These are phyloP conservation scores for Lentinula sp. DNA, from an alignment of 768 basidiomycete species.

Conservation along the genomic window DNA sequence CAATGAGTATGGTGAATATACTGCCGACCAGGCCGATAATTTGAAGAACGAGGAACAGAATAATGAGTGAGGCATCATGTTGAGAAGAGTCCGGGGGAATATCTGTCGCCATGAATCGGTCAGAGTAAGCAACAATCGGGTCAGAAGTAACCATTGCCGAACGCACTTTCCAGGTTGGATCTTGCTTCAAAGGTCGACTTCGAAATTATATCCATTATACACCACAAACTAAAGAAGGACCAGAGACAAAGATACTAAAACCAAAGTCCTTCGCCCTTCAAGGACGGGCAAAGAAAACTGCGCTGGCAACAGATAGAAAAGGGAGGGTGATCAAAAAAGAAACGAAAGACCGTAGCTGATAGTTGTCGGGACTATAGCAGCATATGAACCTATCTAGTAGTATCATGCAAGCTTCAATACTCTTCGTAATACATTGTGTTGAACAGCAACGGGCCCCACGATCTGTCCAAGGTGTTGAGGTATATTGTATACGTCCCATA, in stretches of 20 bases:
- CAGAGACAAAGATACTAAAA: background rate
- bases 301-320: background rate
- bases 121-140: background rate
- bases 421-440: too few relatives aligned
- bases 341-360: background rate
- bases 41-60: slow-evolving; percentile 18
- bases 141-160: background rate
- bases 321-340: background rate
- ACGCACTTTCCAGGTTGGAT: background rate
- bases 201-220: too few relatives aligned
- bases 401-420: too few relatives aligned
- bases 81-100: background rate
- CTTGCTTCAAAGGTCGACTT: too few relatives aligned
- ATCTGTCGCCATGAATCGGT: background rate
- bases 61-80: slow-evolving; percentile 7
- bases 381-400: too few relatives aligned
- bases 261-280: background rate
- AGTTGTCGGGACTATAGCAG: background rate
- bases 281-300: background rate
- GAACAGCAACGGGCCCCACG: too few relatives aligned
- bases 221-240: too few relatives aligned
- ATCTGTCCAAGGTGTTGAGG: too few relatives aligned
- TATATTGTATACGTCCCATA: too few relatives aligned
- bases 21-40: slow-evolving; percentile 18
- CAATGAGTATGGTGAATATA: slow-evolving; percentile 7